Base-by-base conservation (phyloP, 2,329 filamentous ascomycete genomes). In the Cercospora sojina region DNA sequence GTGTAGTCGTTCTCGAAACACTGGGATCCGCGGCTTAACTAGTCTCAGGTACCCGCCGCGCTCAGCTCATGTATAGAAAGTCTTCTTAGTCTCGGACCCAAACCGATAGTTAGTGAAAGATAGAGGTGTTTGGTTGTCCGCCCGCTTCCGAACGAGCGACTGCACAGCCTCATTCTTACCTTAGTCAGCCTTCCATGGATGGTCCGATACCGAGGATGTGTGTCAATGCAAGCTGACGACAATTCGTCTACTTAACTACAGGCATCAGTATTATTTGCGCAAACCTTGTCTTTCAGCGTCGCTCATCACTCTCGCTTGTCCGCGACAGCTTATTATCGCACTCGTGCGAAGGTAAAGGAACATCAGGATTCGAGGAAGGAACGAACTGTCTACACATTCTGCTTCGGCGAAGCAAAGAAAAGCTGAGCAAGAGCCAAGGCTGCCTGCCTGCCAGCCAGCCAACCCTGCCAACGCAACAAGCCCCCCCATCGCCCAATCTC, bases 391-490 rank as follows among this genome's bases (percentile, higher is more conserved):
- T n/a, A 41, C 35, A 16, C 35, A 41, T 3, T 41, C 29, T n/a
- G n/a, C 16, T n/a, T 9, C 16, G 35, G 35, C 35, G 35, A 41
- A 41, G 35, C 35, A 41, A n/a, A 38, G 35, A n/a, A 32, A 55
- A 31, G 53, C 29, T 56, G 53, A 20, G 53, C 53, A 57, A 35
- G 53, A 57, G 53, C 53, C 53, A 57, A 57, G 53, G 29, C 23
- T 18, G n/a, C 43, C 20, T 13, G 43, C 43, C 43, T 23, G 35
- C 35, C 35, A 20, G 43, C 43, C 18, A 20, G 43, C 43, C 43
- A 47, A 23, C 51, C 13, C 13, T 55, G 51, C 51, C 51, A 56
- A 56, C 51, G 29, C 51, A 56, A 29, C 51, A n/a, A 57, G 53
- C 53, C 53, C 27, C 53, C 53, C 27, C 25, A 13, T 51, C 41